Evolutionary conservation across 164 flowering plant species (phyloP).

Genomic region (Pachysandra terminalis): DNA sequence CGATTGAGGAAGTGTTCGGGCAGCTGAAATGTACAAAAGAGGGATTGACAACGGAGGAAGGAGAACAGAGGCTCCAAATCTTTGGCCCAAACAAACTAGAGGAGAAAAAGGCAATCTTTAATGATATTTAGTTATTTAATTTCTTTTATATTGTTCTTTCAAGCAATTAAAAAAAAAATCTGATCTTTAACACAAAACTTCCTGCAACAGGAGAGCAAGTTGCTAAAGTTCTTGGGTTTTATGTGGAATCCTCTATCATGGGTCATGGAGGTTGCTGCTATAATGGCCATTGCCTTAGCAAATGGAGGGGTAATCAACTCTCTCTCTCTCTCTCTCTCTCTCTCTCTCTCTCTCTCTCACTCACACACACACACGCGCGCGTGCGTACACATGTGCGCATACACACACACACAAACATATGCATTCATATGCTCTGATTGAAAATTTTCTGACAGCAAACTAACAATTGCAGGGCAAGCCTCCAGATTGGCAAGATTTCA

Average conservation of each 20-base stretch:
- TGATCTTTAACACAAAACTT: too few species aligned
- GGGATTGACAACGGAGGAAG: slow-evolving; percentile 55
- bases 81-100: slow-evolving; percentile 87
- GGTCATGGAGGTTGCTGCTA: slow-evolving; percentile 87
- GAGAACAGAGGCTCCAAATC: slow-evolving; percentile 51
- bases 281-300: slow-evolving; percentile 84
- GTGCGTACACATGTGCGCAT: too few species aligned
- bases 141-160: too few species aligned
- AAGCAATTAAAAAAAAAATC: too few species aligned
- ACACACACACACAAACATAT: too few species aligned
- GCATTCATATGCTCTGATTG: neutral
- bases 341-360: slow-evolving; percentile 3
- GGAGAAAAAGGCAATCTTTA: slow-evolving; percentile 52
- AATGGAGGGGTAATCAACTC: slow-evolving; percentile 69
- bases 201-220: slow-evolving; percentile 56
- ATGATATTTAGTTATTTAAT: neutral
- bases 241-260: slow-evolving; percentile 97
- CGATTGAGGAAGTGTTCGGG: slow-evolving; percentile 68
- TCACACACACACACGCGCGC: too few species aligned
- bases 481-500: slow-evolving; percentile 83
- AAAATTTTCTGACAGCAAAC: neutral
- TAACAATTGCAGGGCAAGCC: slow-evolving; percentile 53
- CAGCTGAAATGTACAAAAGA: slow-evolving; percentile 60
- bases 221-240: slow-evolving; percentile 80
- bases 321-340: slow-evolving; percentile 6